Evolutionary conservation across 768 basidiomycete species (phyloP).

Genomic region (Amanita pseudoporphyria): DNA sequence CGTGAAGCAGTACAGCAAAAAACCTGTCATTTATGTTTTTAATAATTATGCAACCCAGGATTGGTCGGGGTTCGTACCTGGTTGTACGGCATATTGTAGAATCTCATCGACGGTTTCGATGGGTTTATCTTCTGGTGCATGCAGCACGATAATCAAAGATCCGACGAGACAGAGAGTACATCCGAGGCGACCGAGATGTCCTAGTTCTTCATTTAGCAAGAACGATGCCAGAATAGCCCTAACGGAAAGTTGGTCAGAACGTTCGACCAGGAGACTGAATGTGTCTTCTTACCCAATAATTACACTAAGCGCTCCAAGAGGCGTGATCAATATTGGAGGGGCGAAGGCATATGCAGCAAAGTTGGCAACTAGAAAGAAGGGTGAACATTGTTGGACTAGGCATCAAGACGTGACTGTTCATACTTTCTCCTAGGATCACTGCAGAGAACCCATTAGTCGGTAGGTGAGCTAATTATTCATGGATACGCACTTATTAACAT

Average conservation of each 20-base stretch:
- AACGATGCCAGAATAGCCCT: slow-evolving; percentile 94
- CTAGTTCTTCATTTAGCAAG: slow-evolving; percentile 86
- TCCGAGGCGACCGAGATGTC: slow-evolving; percentile 83
- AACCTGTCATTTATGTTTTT: slow-evolving; percentile 42
- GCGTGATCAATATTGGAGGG: slow-evolving; percentile 96
- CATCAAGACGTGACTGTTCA: slow-evolving; percentile 5
- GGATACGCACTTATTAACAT: slow-evolving; percentile 74
- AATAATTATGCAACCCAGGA: background rate
- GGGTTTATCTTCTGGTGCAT: slow-evolving; percentile 94
- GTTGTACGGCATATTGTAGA: slow-evolving; percentile 84
- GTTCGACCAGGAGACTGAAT: background rate
- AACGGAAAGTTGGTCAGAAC: slow-evolving; percentile 3
- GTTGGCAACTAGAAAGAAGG: slow-evolving; percentile 49
- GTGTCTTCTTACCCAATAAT: slow-evolving; percentile 66
- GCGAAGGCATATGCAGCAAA: slow-evolving; percentile 98
- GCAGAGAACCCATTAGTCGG: slow-evolving; percentile 5
- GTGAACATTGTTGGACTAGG: background rate
- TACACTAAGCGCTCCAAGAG: slow-evolving; percentile 93
- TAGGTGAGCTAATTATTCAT: background rate
- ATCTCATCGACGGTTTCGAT: slow-evolving; percentile 92
- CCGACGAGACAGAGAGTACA: slow-evolving; percentile 80
- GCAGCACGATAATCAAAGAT: slow-evolving; percentile 89
- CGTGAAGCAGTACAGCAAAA: slow-evolving; percentile 82
- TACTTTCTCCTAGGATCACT: slow-evolving; percentile 95
- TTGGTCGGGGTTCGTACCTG: slow-evolving; percentile 39